Evolutionary conservation across 1,284 basidiomycete species (phyloP), one percentile per base, ranked within the genome.

Genomic region (Sporisorium scitamineum): DNA sequence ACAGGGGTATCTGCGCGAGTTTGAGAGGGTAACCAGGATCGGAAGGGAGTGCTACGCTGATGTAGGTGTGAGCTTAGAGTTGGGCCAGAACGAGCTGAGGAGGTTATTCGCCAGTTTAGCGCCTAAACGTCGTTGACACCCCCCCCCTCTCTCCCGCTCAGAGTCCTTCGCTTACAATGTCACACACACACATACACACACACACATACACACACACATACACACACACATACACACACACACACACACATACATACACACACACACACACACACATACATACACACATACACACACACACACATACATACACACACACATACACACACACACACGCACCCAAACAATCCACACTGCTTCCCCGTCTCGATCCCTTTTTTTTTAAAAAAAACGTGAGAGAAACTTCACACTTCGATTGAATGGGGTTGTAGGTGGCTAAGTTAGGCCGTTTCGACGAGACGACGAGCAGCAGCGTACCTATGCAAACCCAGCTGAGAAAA

Each of bases 41-140:
- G 56, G 57, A 2, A 47, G 44, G n/a, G 74, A 80, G 7, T 81
- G 80, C 56, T 81, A 80, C 45, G 31, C 55, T 8, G 78, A 77
- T 34, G 42, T 51, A 2, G 57, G 54, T 31, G 52, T 32, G 5
- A 41, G 18, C 0, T 42, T 70, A 24, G 79, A 80, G 32, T 22
- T 78, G 58, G 52, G 57, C 2, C 5, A 20, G 5, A 48, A 44
- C 6, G 79, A 80, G 32, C 42, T 80, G 13, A 61, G 61, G 41
- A 16, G 69, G 22, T 56, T 70, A 41, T 79, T 79, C 54, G 48
- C 42, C 2, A 26, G 52, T 13, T 37, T 64, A 34, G 58, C 65
- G 18, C 73, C 73, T 0, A 61, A 58, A 20, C 56, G 56, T 6
- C 56, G 61, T 5, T 69, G 44, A 54, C n/a, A 9, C 7, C 39